phyloP scores from a whole-genome alignment of 2,329 filamentous ascomycete genomes.

The Orbilia brochopaga region DNA sequence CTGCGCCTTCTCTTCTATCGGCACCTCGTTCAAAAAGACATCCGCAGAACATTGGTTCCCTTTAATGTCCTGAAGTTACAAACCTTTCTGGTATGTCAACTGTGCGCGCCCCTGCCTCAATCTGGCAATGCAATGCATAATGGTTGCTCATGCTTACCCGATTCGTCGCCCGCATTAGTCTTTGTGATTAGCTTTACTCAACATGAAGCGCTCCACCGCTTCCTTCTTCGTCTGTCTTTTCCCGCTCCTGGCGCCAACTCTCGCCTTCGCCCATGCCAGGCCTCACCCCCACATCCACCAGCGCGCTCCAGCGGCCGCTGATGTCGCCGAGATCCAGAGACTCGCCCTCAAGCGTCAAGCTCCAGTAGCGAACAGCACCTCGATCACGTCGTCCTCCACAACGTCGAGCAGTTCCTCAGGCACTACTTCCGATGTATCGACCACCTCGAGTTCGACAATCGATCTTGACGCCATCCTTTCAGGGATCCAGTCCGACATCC shows the following conservation, averaged over 20 bases:
- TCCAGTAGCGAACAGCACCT: slow-evolving; percentile 27
- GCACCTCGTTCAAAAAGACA: slow-evolving; percentile 3
- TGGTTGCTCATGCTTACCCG: slow-evolving; percentile 15
- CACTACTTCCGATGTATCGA: slow-evolving; percentile 31
- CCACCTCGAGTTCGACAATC: slow-evolving; percentile 15
- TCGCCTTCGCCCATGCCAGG: slow-evolving; percentile 40
- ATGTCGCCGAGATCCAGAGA: slow-evolving; percentile 23
- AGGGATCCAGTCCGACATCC: slow-evolving; percentile 28
- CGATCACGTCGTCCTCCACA: slow-evolving; percentile 12
- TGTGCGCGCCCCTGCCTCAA: background rate
- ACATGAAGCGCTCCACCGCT: slow-evolving; percentile 45
- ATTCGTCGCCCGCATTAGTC: slow-evolving; percentile 7
- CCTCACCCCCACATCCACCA: slow-evolving; percentile 33
- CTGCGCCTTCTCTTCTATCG: slow-evolving; percentile 39
- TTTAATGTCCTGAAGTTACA: slow-evolving; percentile 47
- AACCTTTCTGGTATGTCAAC: slow-evolving; percentile 13
- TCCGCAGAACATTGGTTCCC: slow-evolving; percentile 36
- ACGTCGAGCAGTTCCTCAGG: slow-evolving; percentile 19
- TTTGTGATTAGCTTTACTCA: slow-evolving; percentile 19
- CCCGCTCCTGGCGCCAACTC: slow-evolving; percentile 38
- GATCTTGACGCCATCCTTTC: slow-evolving; percentile 38
- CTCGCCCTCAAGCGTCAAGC: slow-evolving; percentile 30
- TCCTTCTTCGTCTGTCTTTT: slow-evolving; percentile 42
- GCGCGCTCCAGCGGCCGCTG: slow-evolving; percentile 5
- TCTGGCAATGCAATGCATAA: background rate